These are phyloP conservation scores for Epichloe coenophiala DNA, from an alignment of 2,329 filamentous ascomycete species.

Conservation along the genomic window DNA sequence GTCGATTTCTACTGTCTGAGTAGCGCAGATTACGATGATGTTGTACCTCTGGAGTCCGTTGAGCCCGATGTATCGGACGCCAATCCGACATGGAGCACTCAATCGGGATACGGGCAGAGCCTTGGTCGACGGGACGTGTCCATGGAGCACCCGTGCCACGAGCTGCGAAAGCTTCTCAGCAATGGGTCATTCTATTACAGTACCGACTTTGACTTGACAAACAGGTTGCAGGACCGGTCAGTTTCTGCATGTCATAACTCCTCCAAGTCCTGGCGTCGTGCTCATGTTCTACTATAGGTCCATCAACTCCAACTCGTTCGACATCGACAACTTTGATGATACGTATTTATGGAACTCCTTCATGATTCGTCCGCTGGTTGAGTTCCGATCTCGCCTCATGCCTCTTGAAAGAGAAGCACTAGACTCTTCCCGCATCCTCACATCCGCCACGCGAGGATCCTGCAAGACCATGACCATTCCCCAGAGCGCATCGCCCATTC, in stretches of 20 bases:
- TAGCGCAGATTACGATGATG: slow-evolving; percentile 71
- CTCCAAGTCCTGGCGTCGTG: neutral
- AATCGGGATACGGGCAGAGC: slow-evolving; percentile 22
- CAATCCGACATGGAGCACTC: slow-evolving; percentile 33
- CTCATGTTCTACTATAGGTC: slow-evolving; percentile 34
- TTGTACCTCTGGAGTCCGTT: slow-evolving; percentile 41
- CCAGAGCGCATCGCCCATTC: slow-evolving; percentile 57
- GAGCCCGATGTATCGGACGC: slow-evolving; percentile 36
- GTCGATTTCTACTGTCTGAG: slow-evolving; percentile 93
- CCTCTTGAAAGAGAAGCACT: slow-evolving; percentile 61
- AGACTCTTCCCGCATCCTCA: slow-evolving; percentile 79
- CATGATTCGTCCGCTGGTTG: slow-evolving; percentile 87
- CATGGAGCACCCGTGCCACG: slow-evolving; percentile 77
- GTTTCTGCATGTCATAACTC: neutral
- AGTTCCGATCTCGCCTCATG: slow-evolving; percentile 73
- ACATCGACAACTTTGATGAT: slow-evolving; percentile 85
- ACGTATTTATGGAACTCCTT: slow-evolving; percentile 96
- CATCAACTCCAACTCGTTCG: slow-evolving; percentile 64
- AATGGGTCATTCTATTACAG: slow-evolving; percentile 97
- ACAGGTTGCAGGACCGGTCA: slow-evolving; percentile 77
- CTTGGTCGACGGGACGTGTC: slow-evolving; percentile 54
- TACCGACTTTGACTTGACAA: slow-evolving; percentile 93
- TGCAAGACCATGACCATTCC: slow-evolving; percentile 79
- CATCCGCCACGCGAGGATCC: slow-evolving; percentile 87
- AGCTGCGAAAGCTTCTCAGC: slow-evolving; percentile 80